Base-by-base conservation (phyloP, 192 early-diverging fungal genomes). In the Coemansia sp. region DNA sequence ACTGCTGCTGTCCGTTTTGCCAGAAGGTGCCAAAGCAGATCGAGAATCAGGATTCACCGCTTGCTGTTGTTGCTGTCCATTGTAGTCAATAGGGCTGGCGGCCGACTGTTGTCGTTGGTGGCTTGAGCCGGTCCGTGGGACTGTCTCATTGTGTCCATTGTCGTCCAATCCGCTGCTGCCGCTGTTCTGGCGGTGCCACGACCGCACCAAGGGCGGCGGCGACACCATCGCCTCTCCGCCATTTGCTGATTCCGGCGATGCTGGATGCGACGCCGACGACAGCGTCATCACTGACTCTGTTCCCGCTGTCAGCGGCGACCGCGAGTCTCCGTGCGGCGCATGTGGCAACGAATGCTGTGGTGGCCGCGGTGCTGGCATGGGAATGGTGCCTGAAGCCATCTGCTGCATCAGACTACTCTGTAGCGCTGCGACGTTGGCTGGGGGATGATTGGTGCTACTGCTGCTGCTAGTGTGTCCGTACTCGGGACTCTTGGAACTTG, bases 391-490 rank as follows among this genome's bases (percentile, higher is more conserved):
- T 13, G 64, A 59, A 18, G 57, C 24, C 59, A 73, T 61, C 32
- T 73, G 52, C 51, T 73, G 71, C 56, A 66, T 62, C 37, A 73
- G 32, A 14, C 60, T 65, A 26, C 37, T 73, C 24, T 73, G 71
- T 38, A 52, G 49, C n/a, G 71, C 52, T 14, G 71, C 64, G n/a
- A 54, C 56, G 37, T 59, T 66, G 39, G 71, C 54, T 22, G 20
- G 32, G 7, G 39, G 47, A 22, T 47, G 22, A 4, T 41, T 57
- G 20, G 49, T 38, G n/a, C 55, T 57, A 22, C 11, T 29, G 5
- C 37, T 54, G 49, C 48, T 59, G 47, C 57, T 59, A 11, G 27
- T 16, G 37, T 61, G 37, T n/a, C 48, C 49, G 32, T 61, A 61
- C 59, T 51, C 59, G 2, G 59, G 59, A 23, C 47, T 51, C 48